phyloP scores from a whole-genome alignment of 1,139 yeast genomes.

The Nakaseomyces kungkrabaensis region DNA sequence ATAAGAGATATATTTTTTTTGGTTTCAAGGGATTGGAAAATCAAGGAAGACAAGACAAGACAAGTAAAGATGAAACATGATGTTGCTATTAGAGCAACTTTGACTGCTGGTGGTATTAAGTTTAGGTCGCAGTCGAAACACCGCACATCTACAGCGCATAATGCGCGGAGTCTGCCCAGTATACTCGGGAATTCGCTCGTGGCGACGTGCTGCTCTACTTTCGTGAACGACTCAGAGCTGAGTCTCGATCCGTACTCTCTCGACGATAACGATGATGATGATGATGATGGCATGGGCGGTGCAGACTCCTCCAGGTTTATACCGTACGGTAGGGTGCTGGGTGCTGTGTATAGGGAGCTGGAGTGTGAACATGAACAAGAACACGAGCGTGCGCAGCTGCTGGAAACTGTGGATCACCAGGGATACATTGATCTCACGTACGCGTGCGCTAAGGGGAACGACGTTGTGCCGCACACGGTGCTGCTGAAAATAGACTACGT shows the following conservation, averaged over 20 bases:
- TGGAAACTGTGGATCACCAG: neutral
- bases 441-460: slow-evolving; percentile 2
- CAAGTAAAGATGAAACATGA: neutral
- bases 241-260: neutral
- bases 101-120: slow-evolving; percentile 3
- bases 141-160: neutral
- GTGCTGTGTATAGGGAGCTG: neutral
- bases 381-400: neutral
- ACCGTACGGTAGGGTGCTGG: slow-evolving; percentile 4
- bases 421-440: slow-evolving; percentile 3
- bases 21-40: neutral
- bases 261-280: neutral
- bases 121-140: slow-evolving; percentile 3
- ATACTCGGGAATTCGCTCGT: neutral
- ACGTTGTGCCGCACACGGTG: slow-evolving; percentile 3
- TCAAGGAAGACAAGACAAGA: neutral
- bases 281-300: neutral
- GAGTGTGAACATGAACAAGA: too few relatives aligned
- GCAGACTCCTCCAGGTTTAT: neutral
- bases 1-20: too few relatives aligned
- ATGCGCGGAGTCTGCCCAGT: neutral
- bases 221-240: slow-evolving; percentile 3
- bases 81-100: slow-evolving; percentile 2
- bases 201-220: slow-evolving; percentile 1
- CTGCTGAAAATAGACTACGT: slow-evolving; percentile 3